Percentiles rank a stretch among this genome's conserved stretches.
Evolutionary conservation across 106 monocot genomes (phyloP).

Genomic region (Phalaenopsis aphrodite): DNA sequence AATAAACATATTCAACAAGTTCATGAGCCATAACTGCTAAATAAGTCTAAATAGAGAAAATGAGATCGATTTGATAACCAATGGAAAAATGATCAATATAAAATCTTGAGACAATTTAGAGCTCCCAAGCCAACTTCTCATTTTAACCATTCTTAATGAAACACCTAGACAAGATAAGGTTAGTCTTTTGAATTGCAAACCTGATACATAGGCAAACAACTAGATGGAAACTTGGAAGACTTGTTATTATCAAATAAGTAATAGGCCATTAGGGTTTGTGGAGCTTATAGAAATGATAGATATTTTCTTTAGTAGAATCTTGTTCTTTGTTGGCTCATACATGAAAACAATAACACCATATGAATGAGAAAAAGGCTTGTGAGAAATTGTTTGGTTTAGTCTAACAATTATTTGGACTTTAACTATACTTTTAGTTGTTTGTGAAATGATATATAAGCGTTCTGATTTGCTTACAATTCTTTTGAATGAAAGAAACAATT

Average conservation of each 20-base stretch:
- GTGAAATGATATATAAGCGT: not conserved
- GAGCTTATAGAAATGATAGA: not conserved
- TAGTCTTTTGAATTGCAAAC: not conserved
- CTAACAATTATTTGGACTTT: not conserved
- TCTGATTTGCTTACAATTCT: not conserved
- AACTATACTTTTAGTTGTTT: not conserved
- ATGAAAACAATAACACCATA: not conserved
- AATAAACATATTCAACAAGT: not conserved
- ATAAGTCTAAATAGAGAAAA: not conserved
- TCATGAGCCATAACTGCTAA: not conserved
- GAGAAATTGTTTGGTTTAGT: not conserved
- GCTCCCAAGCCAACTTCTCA: not conserved
- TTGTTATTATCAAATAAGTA: not conserved
- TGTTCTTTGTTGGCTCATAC: not conserved
- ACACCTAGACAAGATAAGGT: not conserved
- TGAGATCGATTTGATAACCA: not conserved
- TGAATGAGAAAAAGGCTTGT: not conserved
- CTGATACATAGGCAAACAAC: not conserved
- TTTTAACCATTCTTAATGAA: not conserved
- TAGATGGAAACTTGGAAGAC: not conserved
- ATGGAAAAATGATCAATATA: not conserved
- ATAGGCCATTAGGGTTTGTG: not conserved
- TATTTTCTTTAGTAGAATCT: not conserved
- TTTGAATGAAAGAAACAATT: not conserved
- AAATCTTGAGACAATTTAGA: not conserved